phyloP scores from a whole-genome alignment of 1,284 basidiomycete genomes.

The Fistulinella staudtii region DNA sequence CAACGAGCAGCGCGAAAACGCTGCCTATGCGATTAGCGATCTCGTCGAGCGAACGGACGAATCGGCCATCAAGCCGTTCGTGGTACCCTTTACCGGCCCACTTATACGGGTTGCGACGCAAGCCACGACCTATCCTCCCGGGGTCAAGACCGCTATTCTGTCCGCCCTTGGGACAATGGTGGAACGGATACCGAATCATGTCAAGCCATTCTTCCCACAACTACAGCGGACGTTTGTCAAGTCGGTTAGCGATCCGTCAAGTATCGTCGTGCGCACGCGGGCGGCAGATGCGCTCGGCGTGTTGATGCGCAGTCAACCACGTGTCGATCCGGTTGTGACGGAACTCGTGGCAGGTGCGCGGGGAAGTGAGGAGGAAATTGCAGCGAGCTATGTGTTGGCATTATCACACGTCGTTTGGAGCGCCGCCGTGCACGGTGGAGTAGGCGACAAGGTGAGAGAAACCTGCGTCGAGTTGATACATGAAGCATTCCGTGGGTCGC shows the following conservation, averaged over 20 bases:
- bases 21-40: conserved; percentile 92
- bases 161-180: conserved; percentile 81
- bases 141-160: conserved; percentile 87
- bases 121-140: conserved; percentile 83
- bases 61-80: conserved; percentile 90
- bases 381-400: conserved; percentile 72
- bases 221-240: conserved; percentile 97
- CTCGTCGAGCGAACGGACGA: conserved; percentile 90
- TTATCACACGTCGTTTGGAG: conserved; percentile 75
- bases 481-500: conserved; percentile 74
- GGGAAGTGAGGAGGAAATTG: conserved; percentile 69
- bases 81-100: conserved; percentile 94
- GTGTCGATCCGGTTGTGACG: conserved; percentile 84
- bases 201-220: conserved; percentile 98
- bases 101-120: conserved; percentile 92
- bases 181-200: conserved; percentile 80
- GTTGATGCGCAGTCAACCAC: conserved; percentile 88
- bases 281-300: conserved; percentile 85
- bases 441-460: conserved; percentile 74
- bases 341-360: conserved; percentile 77
- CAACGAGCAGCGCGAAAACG: conserved; percentile 87
- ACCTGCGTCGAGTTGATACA: conserved; percentile 71
- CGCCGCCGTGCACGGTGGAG: conserved; percentile 58
- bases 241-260: conserved; percentile 79
- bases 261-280: conserved; percentile 74